These are phyloP conservation scores for Torulaspora delbrueckii DNA, from an alignment of 805 yeast genomes.

Conservation along the genomic window DNA sequence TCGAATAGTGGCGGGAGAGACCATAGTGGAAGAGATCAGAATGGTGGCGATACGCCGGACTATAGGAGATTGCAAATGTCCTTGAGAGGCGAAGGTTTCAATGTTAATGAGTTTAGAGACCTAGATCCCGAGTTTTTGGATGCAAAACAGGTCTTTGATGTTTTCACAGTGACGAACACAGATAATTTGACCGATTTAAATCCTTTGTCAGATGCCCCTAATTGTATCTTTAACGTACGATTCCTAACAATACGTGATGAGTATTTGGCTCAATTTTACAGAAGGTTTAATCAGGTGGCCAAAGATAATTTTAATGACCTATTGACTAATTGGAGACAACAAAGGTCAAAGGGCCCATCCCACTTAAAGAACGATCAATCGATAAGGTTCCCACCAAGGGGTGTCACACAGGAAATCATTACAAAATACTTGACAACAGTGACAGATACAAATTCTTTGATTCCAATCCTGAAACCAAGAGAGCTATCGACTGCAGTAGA, in stretches of 20 bases:
- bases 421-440: slow-evolving; percentile 20
- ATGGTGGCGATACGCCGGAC: slow-evolving; percentile 5
- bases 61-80: slow-evolving; percentile 7
- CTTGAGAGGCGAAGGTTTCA: neutral
- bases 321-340: slow-evolving; percentile 13
- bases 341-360: slow-evolving; percentile 8
- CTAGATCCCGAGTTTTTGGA: slow-evolving; percentile 30
- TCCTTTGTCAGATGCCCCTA: slow-evolving; percentile 21
- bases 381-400: slow-evolving; percentile 21
- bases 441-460: slow-evolving; percentile 19
- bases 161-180: slow-evolving; percentile 10
- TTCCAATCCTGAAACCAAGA: slow-evolving; percentile 27
- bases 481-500: slow-evolving; percentile 21
- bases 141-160: slow-evolving; percentile 19
- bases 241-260: slow-evolving; percentile 25
- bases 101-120: slow-evolving; percentile 26
- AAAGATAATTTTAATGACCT: slow-evolving; percentile 14
- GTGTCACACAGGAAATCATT: slow-evolving; percentile 18
- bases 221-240: slow-evolving; percentile 22
- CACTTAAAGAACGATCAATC: slow-evolving; percentile 9
- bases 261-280: slow-evolving; percentile 22
- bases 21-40: slow-evolving; percentile 2
- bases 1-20: slow-evolving; percentile 6
- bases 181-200: slow-evolving; percentile 11
- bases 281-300: slow-evolving; percentile 12